Conservation (phyloP, 202 grass and related monocot species). For the Elaeis oleifera region DNA sequence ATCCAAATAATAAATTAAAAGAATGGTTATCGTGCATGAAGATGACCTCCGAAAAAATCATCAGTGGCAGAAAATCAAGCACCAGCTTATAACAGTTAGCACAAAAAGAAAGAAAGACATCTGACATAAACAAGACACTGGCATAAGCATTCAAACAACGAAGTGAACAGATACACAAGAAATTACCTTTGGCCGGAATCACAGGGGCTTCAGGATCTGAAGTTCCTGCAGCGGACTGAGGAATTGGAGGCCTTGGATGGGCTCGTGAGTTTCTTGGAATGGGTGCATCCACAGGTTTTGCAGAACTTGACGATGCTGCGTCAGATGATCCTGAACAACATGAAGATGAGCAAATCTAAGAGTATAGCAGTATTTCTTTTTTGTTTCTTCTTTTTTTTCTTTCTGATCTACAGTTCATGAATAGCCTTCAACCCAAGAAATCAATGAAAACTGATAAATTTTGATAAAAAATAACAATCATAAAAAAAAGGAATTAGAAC, state of each 20-base stretch:
- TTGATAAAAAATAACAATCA: too few species aligned
- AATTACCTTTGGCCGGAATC: slow-evolving; percentile 5
- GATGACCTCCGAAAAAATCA: too few species aligned
- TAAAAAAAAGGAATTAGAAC: background rate
- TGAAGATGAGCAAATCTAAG: background rate
- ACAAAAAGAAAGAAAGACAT: background rate
- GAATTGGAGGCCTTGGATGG: slow-evolving; percentile 6
- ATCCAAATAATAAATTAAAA: background rate
- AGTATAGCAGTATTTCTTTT: background rate
- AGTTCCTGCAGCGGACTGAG: slow-evolving; percentile 8
- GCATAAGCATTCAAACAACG: too few species aligned
- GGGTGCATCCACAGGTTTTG: slow-evolving; percentile 10
- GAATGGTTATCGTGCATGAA: too few species aligned
- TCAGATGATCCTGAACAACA: slow-evolving; percentile 5
- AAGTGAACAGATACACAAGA: background rate
- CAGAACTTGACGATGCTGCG: background rate
- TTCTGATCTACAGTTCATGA: too few species aligned
- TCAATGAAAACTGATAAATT: background rate
- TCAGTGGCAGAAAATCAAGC: too few species aligned
- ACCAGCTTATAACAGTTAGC: background rate
- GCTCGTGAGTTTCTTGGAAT: slow-evolving; percentile 2
- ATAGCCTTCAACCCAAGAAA: too few species aligned
- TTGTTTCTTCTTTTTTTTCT: too few species aligned
- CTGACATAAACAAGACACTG: too few species aligned
- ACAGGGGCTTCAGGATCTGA: background rate